These are phyloP conservation scores for Colletotrichum sansevieriae DNA, from an alignment of 2,329 filamentous ascomycete species.

Conservation along the genomic window DNA sequence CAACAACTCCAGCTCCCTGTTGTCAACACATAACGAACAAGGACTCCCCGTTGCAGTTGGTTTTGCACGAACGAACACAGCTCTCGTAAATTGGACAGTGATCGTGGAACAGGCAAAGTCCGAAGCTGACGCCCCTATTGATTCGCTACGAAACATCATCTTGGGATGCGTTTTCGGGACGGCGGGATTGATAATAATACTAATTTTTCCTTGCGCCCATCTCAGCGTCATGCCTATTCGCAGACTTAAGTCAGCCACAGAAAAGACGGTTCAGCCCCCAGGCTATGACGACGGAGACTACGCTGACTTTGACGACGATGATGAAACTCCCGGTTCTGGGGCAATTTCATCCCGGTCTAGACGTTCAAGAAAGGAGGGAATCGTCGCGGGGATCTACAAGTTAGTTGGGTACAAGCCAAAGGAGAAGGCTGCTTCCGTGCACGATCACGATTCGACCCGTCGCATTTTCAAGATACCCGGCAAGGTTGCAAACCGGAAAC, in stretches of 20 bases:
- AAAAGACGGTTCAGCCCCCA: slow-evolving; percentile 77
- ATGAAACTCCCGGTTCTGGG: slow-evolving; percentile 56
- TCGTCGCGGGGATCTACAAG: slow-evolving; percentile 39
- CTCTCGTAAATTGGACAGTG: slow-evolving; percentile 84
- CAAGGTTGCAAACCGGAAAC: slow-evolving; percentile 81
- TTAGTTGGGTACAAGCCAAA: slow-evolving; percentile 43
- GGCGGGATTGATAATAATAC: slow-evolving; percentile 76
- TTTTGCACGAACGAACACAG: slow-evolving; percentile 76
- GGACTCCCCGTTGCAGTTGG: slow-evolving; percentile 80
- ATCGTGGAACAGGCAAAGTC: slow-evolving; percentile 80
- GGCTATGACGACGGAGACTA: slow-evolving; percentile 64
- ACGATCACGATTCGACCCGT: slow-evolving; percentile 56
- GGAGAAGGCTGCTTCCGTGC: slow-evolving; percentile 46
- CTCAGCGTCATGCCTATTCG: slow-evolving; percentile 85
- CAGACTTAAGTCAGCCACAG: slow-evolving; percentile 79
- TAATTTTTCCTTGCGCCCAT: slow-evolving; percentile 85
- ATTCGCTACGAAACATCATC: slow-evolving; percentile 81
- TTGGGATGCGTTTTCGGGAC: slow-evolving; percentile 89
- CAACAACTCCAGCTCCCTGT: slow-evolving; percentile 77
- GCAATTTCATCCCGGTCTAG: slow-evolving; percentile 53
- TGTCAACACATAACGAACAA: slow-evolving; percentile 82
- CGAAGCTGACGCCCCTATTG: slow-evolving; percentile 84
- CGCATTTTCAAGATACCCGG: slow-evolving; percentile 85
- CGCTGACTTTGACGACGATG: slow-evolving; percentile 63
- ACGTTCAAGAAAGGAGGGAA: slow-evolving; percentile 56